A percentile compares a stretch with the other conserved stretches of the same genome.
These are phyloP conservation scores for Solanum hybrid DNA, from an alignment of 305 asterid genomes.

Conservation along the genomic window DNA sequence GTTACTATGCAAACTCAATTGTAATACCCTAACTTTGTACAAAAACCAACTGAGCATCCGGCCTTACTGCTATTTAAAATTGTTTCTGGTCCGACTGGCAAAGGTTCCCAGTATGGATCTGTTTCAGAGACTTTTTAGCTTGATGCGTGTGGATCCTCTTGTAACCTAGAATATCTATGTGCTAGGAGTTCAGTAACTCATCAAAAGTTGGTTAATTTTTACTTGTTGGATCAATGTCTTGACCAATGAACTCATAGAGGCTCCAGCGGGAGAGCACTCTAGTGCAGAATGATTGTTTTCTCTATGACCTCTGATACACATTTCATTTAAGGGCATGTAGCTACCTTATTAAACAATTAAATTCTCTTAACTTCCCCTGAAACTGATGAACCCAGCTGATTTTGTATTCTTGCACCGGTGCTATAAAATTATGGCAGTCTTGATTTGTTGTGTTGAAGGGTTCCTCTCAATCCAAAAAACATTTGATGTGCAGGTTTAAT, in stretches of 20 bases:
- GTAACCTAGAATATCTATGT: not conserved
- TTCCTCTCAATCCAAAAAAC: not conserved
- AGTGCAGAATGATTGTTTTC: not conserved
- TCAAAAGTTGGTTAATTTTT: not conserved
- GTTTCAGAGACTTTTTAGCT: not conserved
- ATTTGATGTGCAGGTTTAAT: constrained; percentile 51
- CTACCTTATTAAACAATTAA: not conserved
- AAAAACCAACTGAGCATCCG: not conserved
- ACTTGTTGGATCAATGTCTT: not conserved
- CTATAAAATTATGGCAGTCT: not conserved
- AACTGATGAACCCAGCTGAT: not conserved
- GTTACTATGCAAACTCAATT: not conserved
- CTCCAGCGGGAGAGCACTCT: not conserved
- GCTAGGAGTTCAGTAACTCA: not conserved
- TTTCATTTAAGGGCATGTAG: not conserved
- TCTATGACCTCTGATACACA: not conserved
- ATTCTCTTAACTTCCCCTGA: not conserved
- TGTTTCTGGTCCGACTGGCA: not conserved
- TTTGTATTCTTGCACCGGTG: not conserved
- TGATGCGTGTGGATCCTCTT: not conserved
- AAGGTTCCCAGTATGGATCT: not conserved
- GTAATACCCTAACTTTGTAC: not conserved
- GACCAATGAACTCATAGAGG: not conserved
- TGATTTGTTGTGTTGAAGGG: not conserved
- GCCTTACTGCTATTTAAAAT: not conserved